A percentile compares a stretch with the other conserved stretches of the same genome.
Conservation (phyloP, 129 eudicot genomes). For the Escallonia rubra region DNA sequence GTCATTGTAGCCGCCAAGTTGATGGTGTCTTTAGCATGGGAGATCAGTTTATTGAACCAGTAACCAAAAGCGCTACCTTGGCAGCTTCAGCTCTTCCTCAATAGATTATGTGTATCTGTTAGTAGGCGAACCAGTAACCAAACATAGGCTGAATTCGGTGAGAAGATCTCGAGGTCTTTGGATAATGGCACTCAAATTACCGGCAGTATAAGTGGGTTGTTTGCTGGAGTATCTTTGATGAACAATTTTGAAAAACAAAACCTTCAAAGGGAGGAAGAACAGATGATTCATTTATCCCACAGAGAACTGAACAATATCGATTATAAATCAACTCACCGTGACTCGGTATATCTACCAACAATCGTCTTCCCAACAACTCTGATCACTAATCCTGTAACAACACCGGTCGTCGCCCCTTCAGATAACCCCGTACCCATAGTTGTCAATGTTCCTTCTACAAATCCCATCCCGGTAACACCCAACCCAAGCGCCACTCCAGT, state of each 20-base stretch:
- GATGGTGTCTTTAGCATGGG: slow-evolving; percentile 2
- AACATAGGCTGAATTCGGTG: slow-evolving; percentile 2
- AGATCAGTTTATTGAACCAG: slow-evolving; percentile 7
- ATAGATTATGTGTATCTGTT: too few species aligned
- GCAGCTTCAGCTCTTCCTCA: slow-evolving; percentile 1
- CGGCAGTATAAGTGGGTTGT: slow-evolving; percentile 1
- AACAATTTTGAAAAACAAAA: slow-evolving; percentile 16
- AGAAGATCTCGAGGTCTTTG: slow-evolving; percentile 1
- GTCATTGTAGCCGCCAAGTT: slow-evolving; percentile 3
- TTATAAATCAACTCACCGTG: slow-evolving; percentile 33
- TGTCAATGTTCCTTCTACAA: slow-evolving; percentile 52
- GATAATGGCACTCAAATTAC: background rate
- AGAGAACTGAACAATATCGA: slow-evolving; percentile 28
- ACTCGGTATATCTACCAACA: slow-evolving; percentile 49
- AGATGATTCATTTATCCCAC: slow-evolving; percentile 21
- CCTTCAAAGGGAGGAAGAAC: slow-evolving; percentile 20
- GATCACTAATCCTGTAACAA: slow-evolving; percentile 33
- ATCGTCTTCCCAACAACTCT: slow-evolving; percentile 38
- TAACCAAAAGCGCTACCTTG: slow-evolving; percentile 1
- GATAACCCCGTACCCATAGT: slow-evolving; percentile 36
- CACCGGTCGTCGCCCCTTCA: slow-evolving; percentile 35
- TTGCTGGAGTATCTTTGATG: slow-evolving; percentile 10
- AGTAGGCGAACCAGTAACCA: too few species aligned
- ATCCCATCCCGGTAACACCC: slow-evolving; percentile 32
- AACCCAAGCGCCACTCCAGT: slow-evolving; percentile 1